A percentile compares a stretch with the other conserved stretches of the same genome.
These are phyloP conservation scores for Trichoderma cornu-damae DNA, from an alignment of 2,329 filamentous ascomycete genomes.

Conservation along the genomic window DNA sequence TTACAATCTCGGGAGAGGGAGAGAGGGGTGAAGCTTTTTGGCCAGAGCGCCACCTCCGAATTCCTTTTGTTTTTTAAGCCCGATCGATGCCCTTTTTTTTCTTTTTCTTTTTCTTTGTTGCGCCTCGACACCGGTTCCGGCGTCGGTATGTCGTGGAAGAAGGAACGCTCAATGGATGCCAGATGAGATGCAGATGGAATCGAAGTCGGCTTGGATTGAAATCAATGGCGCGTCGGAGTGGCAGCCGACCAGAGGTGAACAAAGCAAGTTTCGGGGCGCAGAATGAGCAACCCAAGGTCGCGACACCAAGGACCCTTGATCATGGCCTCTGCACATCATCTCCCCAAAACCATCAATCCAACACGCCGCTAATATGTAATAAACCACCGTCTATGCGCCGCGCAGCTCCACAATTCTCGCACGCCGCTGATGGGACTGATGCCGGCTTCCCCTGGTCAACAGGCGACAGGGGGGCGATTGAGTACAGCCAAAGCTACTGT, in stretches of 20 bases:
- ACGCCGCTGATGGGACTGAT: constrained; percentile 19
- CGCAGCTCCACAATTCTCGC: constrained; percentile 15
- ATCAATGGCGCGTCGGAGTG: neutral
- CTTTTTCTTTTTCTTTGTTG: too few species aligned
- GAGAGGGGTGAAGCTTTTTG: constrained; percentile 17
- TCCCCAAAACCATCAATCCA: constrained; percentile 7
- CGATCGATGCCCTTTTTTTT: constrained; percentile 2
- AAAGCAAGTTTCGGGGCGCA: neutral
- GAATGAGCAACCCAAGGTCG: neutral
- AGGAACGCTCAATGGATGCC: constrained; percentile 3
- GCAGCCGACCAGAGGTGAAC: neutral
- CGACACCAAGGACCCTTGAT: constrained; percentile 10
- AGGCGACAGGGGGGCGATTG: constrained; percentile 15
- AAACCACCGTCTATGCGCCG: constrained; percentile 12
- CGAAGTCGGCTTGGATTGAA: neutral
- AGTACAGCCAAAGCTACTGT: constrained; percentile 17
- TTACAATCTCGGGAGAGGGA: constrained; percentile 5
- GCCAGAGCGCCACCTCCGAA: constrained; percentile 13
- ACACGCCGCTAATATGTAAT: constrained; percentile 5
- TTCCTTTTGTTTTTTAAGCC: neutral
- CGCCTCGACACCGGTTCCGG: constrained; percentile 15
- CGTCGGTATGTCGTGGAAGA: constrained; percentile 5
- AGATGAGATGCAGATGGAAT: neutral
- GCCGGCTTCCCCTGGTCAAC: constrained; percentile 9
- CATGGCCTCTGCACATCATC: constrained; percentile 9